These are phyloP conservation scores for Pseudozyma flocculosa DNA, from an alignment of 1,284 basidiomycete species.

Conservation along the genomic window DNA sequence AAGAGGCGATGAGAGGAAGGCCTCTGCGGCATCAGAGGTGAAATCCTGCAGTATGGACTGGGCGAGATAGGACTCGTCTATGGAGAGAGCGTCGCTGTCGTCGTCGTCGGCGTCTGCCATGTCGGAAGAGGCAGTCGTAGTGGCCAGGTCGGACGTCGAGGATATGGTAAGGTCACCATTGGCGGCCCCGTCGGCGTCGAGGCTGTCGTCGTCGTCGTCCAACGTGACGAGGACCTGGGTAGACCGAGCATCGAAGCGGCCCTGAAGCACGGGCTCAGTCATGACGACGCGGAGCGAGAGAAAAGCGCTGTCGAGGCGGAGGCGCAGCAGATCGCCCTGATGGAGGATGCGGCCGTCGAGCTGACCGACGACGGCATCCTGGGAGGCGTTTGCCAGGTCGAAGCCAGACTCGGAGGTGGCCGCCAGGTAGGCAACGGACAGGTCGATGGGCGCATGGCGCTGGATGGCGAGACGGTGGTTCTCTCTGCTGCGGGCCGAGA, in stretches of 20 bases:
- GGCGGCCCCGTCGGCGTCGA: constrained; percentile 4
- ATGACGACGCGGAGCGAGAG: constrained; percentile 30
- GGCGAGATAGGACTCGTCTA: constrained; percentile 49
- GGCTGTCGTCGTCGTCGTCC: constrained; percentile 6
- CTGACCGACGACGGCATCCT: constrained; percentile 16
- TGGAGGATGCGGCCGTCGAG: constrained; percentile 34
- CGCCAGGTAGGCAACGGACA: constrained; percentile 34
- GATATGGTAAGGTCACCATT: constrained; percentile 13
- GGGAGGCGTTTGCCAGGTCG: constrained; percentile 10
- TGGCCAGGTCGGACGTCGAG: constrained; percentile 5
- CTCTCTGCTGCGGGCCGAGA: constrained; percentile 9
- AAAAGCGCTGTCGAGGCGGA: constrained; percentile 4
- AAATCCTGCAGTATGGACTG: constrained; percentile 39
- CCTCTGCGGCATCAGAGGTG: no score
- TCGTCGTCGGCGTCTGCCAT: constrained; percentile 6
- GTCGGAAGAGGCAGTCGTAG: no score
- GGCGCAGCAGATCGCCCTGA: constrained; percentile 24
- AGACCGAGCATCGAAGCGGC: constrained; percentile 16
- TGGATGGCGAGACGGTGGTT: constrained; percentile 11
- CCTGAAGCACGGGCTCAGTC: constrained; percentile 51
- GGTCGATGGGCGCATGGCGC: constrained; percentile 17
- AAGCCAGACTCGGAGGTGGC: constrained; percentile 28
- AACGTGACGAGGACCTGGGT: constrained; percentile 37
- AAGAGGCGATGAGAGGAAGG: no score
- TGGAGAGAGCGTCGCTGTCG: constrained; percentile 19